These are phyloP conservation scores for Phytophthora rubi DNA, from an alignment of 352 stramenopile species.

Conservation along the genomic window DNA sequence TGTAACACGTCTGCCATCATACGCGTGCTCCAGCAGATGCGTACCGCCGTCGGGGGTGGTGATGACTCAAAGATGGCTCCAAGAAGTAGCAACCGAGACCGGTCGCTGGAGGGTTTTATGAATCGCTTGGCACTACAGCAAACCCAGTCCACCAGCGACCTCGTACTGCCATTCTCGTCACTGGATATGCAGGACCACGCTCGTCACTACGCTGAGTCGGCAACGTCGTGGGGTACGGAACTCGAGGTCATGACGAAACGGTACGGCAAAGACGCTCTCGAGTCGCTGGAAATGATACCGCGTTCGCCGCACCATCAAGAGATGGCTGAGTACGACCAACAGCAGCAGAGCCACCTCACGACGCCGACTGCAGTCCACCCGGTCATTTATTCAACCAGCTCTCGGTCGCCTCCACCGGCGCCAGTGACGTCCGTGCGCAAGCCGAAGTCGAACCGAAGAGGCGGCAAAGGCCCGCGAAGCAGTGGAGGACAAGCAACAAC, in stretches of 20 bases:
- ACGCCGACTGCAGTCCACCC: constrained; percentile 23
- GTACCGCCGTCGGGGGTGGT: constrained; percentile 40
- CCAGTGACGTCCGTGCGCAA: constrained; percentile 15
- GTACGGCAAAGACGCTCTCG: constrained; percentile 45
- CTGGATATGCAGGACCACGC: constrained; percentile 49
- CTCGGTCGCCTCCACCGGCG: constrained; percentile 10
- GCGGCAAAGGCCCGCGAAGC: constrained; percentile 16
- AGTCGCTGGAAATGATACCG: constrained; percentile 18
- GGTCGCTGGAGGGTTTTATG: constrained; percentile 73
- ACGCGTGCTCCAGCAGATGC: constrained; percentile 54
- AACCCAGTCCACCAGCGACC: constrained; percentile 6
- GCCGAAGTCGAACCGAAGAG: constrained; percentile 21
- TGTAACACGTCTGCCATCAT: constrained; percentile 36
- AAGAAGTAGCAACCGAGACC: constrained; percentile 37
- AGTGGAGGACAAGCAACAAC: neutral
- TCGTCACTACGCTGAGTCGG: constrained; percentile 13
- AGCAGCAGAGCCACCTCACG: constrained; percentile 2
- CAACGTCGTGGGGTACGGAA: constrained; percentile 48
- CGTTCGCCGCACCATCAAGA: constrained; percentile 3
- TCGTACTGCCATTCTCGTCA: constrained; percentile 48
- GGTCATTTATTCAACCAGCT: constrained; percentile 17
- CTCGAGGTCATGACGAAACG: constrained; percentile 64
- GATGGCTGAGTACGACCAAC: constrained; percentile 2
- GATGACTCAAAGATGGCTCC: constrained; percentile 11
- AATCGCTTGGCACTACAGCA: constrained; percentile 59